Base-by-base conservation (phyloP, 805 yeast genomes). In the Wickerhamiella lipophila region DNA sequence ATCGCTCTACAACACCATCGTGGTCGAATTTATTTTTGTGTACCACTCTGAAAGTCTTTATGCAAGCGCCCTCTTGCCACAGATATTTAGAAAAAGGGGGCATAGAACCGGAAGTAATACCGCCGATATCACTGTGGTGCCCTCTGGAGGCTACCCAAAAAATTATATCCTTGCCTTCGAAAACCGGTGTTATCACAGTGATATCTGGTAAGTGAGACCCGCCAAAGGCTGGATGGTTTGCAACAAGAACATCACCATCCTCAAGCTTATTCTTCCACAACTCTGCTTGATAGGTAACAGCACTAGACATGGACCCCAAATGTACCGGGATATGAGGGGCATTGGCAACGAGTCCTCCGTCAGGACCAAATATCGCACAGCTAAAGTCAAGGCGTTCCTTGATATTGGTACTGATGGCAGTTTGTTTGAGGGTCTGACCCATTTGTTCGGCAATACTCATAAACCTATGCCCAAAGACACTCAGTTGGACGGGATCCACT, bases 51-150 rank as follows among this genome's bases (percentile, higher is more conserved):
- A 81, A 88, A 1, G 92, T 79, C 58, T 77, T 74, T 30, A 89
- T 86, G 2, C 84, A 77, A 2, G 95, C 96, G 41, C 96, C 97
- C 65, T 88, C 96, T 60, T 88, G 88, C 71, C 78, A 81, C 36
- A 89, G 66, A 51, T 79, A 78, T 58, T 79, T 84, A 1, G 96
- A 85, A 60, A 82, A 79, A 8, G 96, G 95, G 13, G 96, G 96
- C 87, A 88, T 86, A 0, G 94, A 82, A 1, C 96, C 96, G 0
- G 96, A 95, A 30, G 85, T 66, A 50, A 81, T 76, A 12, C 95
- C 94, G 15, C 97, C 96, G 59, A 89, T 88, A 64, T 88, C 97
- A 5, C 96, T 88, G 66, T 89, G 97, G 65, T 88, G 97, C 1
- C 96, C 96, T 55, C 97, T 72, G 0, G 95, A 81, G 0, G 96